Percentiles rank a stretch among this genome's conserved stretches.
Evolutionary conservation across 23 red algal species (phyloP).

Genomic region (Gracilariopsis chorda): DNA sequence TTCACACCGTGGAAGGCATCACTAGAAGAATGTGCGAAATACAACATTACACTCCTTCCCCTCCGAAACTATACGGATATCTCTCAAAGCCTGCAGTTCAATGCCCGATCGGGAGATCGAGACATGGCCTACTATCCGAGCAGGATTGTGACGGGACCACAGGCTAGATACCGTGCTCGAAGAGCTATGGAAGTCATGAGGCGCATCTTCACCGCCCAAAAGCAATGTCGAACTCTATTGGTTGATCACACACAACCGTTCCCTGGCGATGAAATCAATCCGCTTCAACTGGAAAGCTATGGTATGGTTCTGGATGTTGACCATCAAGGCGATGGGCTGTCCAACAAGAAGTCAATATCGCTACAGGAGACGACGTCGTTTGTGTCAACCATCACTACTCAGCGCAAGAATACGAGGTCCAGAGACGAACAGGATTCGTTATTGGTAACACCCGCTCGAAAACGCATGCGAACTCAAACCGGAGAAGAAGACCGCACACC

Average conservation of each 20-base stretch:
- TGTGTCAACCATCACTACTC: no score
- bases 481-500: no score
- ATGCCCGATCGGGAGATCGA: background rate
- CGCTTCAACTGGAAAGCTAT: no score
- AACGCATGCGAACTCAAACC: no score
- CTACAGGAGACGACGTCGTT: no score
- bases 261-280: background rate
- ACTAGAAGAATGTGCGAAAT: slow-evolving; percentile 10
- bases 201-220: slow-evolving; percentile 52
- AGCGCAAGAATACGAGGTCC: no score
- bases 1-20: slow-evolving; percentile 83
- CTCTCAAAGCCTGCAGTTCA: background rate
- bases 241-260: background rate
- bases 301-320: no score
- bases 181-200: slow-evolving; percentile 79
- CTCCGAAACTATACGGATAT: slow-evolving; percentile 9
- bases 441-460: no score
- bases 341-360: no score
- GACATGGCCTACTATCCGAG: slow-evolving; percentile 55
- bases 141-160: slow-evolving; percentile 55
- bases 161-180: slow-evolving; percentile 69
- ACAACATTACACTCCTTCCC: background rate
- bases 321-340: no score
- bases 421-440: no score
- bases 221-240: background rate